These are phyloP conservation scores for Sclerotinia trifoliorum DNA, from an alignment of 2,329 filamentous ascomycete species.

Conservation along the genomic window DNA sequence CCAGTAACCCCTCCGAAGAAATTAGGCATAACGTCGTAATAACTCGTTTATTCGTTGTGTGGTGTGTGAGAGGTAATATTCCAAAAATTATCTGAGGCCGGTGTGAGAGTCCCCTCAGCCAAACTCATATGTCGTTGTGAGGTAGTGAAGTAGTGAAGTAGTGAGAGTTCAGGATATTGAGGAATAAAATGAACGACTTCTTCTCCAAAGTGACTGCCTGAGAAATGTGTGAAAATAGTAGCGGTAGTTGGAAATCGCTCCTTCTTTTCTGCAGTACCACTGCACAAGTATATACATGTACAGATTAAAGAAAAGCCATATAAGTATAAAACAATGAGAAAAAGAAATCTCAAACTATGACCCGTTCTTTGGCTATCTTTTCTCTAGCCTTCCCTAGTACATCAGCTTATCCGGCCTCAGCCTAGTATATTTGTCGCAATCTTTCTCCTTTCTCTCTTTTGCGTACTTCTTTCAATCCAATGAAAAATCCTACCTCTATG, in stretches of 20 bases:
- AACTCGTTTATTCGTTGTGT: background rate
- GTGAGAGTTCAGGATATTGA: background rate
- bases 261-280: background rate
- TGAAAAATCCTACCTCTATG: slow-evolving; percentile 1
- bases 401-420: background rate
- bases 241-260: background rate
- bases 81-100: background rate
- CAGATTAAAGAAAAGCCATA: background rate
- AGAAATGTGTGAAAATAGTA: background rate
- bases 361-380: background rate
- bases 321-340: background rate
- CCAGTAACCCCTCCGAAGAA: slow-evolving; percentile 39
- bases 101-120: background rate
- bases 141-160: background rate
- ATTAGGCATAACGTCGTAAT: slow-evolving; percentile 35
- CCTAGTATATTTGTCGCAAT: slow-evolving; percentile 15
- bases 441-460: slow-evolving; percentile 13
- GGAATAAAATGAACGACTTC: background rate
- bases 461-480: slow-evolving; percentile 7
- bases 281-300: background rate
- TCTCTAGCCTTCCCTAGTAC: slow-evolving; percentile 7
- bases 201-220: background rate
- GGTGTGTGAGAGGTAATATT: background rate
- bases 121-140: background rate
- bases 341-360: slow-evolving; percentile 10